Evolutionary conservation across 2,329 filamentous ascomycete genomes (phyloP).

Genomic region (Fusarium mangiferae): DNA sequence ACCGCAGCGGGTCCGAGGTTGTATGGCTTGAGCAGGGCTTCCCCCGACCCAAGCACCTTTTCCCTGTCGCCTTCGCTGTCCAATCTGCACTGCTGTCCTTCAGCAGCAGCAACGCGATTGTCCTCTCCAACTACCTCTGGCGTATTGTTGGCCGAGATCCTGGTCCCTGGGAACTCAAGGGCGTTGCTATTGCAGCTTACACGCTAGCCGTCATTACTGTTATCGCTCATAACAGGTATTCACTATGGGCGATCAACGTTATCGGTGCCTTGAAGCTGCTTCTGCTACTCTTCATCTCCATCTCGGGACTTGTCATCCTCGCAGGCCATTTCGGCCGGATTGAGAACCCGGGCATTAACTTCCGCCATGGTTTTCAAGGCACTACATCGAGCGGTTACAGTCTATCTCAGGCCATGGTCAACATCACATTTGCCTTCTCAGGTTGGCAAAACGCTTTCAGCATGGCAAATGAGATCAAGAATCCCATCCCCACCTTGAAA

Average conservation of each 20-base stretch:
- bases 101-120: constrained; percentile 70
- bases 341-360: constrained; percentile 49
- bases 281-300: constrained; percentile 69
- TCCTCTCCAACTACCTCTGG: constrained; percentile 72
- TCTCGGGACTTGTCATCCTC: constrained; percentile 71
- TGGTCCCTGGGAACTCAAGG: constrained; percentile 72
- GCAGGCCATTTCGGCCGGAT: constrained; percentile 48
- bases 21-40: constrained; percentile 76
- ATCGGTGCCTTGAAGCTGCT: constrained; percentile 69
- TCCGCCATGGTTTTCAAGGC: constrained; percentile 49
- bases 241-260: constrained; percentile 63
- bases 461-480: constrained; percentile 70
- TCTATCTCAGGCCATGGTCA: constrained; percentile 61
- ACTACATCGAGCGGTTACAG: constrained; percentile 51
- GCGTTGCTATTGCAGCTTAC: constrained; percentile 72
- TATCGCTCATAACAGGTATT: constrained; percentile 66
- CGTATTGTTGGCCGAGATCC: constrained; percentile 61
- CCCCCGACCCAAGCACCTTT: constrained; percentile 70
- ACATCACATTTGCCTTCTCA: constrained; percentile 67
- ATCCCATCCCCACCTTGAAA: constrained; percentile 66
- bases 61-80: constrained; percentile 72
- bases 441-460: constrained; percentile 71
- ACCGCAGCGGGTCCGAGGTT: constrained; percentile 72
- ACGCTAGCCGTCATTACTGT: constrained; percentile 67
- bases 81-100: constrained; percentile 73